phyloP scores from a whole-genome alignment of 495 filamentous ascomycete genomes.

The Hypoxylon lienhwacheense region DNA sequence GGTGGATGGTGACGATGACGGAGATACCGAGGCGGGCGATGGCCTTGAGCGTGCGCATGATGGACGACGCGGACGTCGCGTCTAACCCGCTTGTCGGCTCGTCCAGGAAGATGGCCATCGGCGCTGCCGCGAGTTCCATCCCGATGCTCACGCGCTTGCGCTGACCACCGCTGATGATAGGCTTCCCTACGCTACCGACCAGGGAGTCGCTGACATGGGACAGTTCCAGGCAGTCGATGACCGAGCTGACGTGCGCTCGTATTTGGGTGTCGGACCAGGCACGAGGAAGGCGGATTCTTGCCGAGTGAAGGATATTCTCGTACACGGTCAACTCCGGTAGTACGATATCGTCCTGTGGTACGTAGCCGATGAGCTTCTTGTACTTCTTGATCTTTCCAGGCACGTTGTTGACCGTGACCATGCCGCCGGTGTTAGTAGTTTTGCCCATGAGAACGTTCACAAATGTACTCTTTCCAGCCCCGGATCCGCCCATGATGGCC shows the following conservation, averaged over 20 bases:
- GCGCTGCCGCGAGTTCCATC: slow-evolving; percentile 65
- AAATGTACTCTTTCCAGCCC: slow-evolving; percentile 55
- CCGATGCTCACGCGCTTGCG: slow-evolving; percentile 57
- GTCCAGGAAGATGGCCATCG: slow-evolving; percentile 66
- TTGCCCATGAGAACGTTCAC: slow-evolving; percentile 60
- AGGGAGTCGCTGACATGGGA: slow-evolving; percentile 47
- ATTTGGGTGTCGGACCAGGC: slow-evolving; percentile 45
- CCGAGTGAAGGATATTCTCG: slow-evolving; percentile 58
- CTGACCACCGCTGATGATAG: slow-evolving; percentile 54
- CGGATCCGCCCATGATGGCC: slow-evolving; percentile 55
- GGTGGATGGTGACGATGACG: slow-evolving; percentile 52
- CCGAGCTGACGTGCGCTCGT: slow-evolving; percentile 45
- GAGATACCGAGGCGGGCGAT: slow-evolving; percentile 51
- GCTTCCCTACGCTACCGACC: slow-evolving; percentile 48
- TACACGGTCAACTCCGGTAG: slow-evolving; percentile 54
- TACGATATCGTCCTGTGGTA: slow-evolving; percentile 57
- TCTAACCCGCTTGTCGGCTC: slow-evolving; percentile 68
- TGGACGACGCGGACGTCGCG: slow-evolving; percentile 62
- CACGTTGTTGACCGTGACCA: slow-evolving; percentile 52
- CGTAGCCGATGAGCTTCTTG: slow-evolving; percentile 59
- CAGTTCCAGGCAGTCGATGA: slow-evolving; percentile 51
- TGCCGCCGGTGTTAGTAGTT: slow-evolving; percentile 45
- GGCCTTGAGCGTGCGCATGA: slow-evolving; percentile 55
- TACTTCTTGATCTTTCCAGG: slow-evolving; percentile 50
- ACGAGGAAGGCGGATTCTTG: slow-evolving; percentile 50